Evolutionary conservation across 2,329 filamentous ascomycete genomes (phyloP), one percentile per base, ranked within the genome.

Genomic region (Akanthomyces uredinophilus): DNA sequence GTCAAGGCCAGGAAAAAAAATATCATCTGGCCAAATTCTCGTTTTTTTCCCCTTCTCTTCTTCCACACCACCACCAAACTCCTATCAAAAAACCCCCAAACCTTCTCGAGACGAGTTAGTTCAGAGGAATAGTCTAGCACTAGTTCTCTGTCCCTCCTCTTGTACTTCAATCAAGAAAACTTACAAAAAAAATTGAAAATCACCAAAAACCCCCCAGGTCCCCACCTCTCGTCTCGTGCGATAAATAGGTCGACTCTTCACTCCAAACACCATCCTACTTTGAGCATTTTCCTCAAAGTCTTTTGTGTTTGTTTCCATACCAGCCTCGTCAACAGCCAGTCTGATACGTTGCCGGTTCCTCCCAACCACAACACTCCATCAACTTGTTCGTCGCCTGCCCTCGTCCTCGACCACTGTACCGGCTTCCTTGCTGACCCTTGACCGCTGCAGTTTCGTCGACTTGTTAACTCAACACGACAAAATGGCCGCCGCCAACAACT

Each of bases 171-270:
- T 74, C 74, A 75, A 72, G 78, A 77, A 83, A 83, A 82, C 76
- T 75, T 75, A 77, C 71, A 81, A 85, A 86, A 86, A 86, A 86
- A 84, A 70, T 72, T 77, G 81, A 83, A 86, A 85, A 77, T 74
- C 74, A 67, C 71, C 72, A 78, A 78, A 85, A 81, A 78, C 85
- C 87, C 82, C 77, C 80, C 72, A 72, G 81, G 75, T 75, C 78
- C 71, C 72, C 52, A 24, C 77, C 66, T 53, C 32, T 63, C 62
- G 56, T 61, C 62, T 60, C 37, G 57, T 55, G 61, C 55, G 50
- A 59, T 60, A 49, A 32, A 37, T 46, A 51, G 60, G 53, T 60
- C 62, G 46, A 56, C 57, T 51, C 59, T 20, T 39, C 46, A 55
- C 58, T 27, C 47, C 53, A 69, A 64, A 59, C 61, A 57, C 63